Evolutionary conservation across 2,329 filamentous ascomycete genomes (phyloP).

Genomic region (Aplosporella prunicola): DNA sequence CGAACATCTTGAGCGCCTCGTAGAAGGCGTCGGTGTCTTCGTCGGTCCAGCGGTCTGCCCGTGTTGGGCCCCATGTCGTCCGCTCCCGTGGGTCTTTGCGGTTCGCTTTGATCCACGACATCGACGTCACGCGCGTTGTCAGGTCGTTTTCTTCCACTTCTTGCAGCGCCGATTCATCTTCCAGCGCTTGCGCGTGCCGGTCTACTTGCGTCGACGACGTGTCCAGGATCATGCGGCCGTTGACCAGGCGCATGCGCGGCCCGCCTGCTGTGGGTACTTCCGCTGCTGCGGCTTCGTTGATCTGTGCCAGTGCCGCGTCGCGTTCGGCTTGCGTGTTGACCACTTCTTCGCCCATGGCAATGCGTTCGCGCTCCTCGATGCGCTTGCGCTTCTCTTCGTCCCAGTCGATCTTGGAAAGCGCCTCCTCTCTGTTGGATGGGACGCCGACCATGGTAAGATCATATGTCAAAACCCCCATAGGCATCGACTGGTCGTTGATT

Average conservation of each 20-base stretch:
- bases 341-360: slow-evolving; percentile 11
- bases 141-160: slow-evolving; percentile 71
- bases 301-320: slow-evolving; percentile 17
- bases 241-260: slow-evolving; percentile 53
- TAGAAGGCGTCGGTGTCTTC: slow-evolving; percentile 68
- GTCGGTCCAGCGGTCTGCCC: slow-evolving; percentile 48
- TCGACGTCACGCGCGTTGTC: slow-evolving; percentile 59
- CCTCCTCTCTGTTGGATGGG: slow-evolving; percentile 63
- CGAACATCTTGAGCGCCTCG: slow-evolving; percentile 63
- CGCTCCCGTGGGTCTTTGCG: slow-evolving; percentile 39
- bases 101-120: slow-evolving; percentile 57
- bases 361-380: slow-evolving; percentile 25
- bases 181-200: slow-evolving; percentile 53
- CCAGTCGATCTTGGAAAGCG: slow-evolving; percentile 59
- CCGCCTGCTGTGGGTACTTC: slow-evolving; percentile 27
- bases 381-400: slow-evolving; percentile 36
- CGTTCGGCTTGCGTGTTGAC: slow-evolving; percentile 10
- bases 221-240: slow-evolving; percentile 65
- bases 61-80: slow-evolving; percentile 17
- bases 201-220: slow-evolving; percentile 59
- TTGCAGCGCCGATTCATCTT: slow-evolving; percentile 45
- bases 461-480: slow-evolving; percentile 63
- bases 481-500: slow-evolving; percentile 58
- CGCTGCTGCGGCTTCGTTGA: slow-evolving; percentile 13
- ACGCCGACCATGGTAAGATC: slow-evolving; percentile 58